phyloP scores from a whole-genome alignment of 2,329 filamentous ascomycete species.

The Clonostachys rhizophaga region DNA sequence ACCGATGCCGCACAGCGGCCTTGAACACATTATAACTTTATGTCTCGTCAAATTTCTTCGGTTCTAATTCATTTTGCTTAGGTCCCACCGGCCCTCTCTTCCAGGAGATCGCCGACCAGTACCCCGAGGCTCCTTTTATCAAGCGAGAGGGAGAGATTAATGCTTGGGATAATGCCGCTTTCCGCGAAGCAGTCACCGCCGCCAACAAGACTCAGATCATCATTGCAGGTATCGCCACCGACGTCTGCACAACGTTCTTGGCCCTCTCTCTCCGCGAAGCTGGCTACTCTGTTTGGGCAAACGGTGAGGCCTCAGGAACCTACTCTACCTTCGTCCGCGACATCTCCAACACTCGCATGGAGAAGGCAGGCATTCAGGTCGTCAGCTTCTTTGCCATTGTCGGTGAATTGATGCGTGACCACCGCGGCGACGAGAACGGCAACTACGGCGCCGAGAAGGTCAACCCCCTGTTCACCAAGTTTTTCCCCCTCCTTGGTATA shows the following conservation, averaged over 20 bases:
- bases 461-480: slow-evolving; percentile 60
- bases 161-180: slow-evolving; percentile 71
- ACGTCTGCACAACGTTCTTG: slow-evolving; percentile 72
- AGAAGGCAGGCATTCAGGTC: slow-evolving; percentile 59
- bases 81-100: slow-evolving; percentile 70
- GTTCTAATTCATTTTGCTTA: slow-evolving; percentile 2
- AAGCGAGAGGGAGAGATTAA: slow-evolving; percentile 68
- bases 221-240: slow-evolving; percentile 67
- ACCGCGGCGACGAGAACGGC: background rate
- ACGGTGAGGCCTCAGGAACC: slow-evolving; percentile 67
- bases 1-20: background rate
- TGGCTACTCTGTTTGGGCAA: slow-evolving; percentile 71
- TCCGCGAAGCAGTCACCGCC: slow-evolving; percentile 59
- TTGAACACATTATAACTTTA: too few relatives aligned
- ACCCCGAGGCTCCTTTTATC: slow-evolving; percentile 63
- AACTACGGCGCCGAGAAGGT: slow-evolving; percentile 48
- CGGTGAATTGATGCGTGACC: slow-evolving; percentile 64
- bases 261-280: slow-evolving; percentile 66
- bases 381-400: slow-evolving; percentile 59
- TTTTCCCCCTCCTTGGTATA: slow-evolving; percentile 37
- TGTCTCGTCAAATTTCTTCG: background rate
- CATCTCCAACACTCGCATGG: slow-evolving; percentile 63
- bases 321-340: slow-evolving; percentile 56
- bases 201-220: slow-evolving; percentile 67
- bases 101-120: slow-evolving; percentile 63